These are phyloP conservation scores for Coemansia sp. DNA, from an alignment of 192 early-diverging fungal genomes.

Conservation along the genomic window DNA sequence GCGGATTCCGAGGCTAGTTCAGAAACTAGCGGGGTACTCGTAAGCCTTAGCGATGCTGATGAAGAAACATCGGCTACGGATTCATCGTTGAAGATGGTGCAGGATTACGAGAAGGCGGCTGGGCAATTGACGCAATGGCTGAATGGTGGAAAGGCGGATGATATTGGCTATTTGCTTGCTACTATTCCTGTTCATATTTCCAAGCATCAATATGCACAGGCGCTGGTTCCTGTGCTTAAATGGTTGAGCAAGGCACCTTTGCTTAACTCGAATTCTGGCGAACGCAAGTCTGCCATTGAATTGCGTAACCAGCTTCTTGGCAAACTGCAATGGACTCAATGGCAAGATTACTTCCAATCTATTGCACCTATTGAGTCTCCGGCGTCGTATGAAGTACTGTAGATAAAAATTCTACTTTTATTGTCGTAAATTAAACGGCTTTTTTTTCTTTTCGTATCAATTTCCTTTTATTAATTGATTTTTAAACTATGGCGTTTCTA, in stretches of 20 bases:
- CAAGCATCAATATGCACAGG: conserved; percentile 59
- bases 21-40: conserved; percentile 47
- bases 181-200: conserved; percentile 57
- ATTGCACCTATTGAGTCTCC: conserved; percentile 19
- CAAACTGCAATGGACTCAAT: conserved; percentile 67
- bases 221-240: conserved; percentile 68
- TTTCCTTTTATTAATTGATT: too few relatives aligned
- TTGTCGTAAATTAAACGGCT: too few relatives aligned
- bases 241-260: conserved; percentile 62
- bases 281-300: conserved; percentile 54
- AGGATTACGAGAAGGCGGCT: conserved; percentile 57
- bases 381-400: conserved; percentile 14
- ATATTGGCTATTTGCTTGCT: conserved; percentile 51
- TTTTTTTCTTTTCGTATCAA: background rate
- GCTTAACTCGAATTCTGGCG: conserved; percentile 49
- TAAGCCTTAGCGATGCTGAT: conserved; percentile 14
- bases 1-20: conserved; percentile 24
- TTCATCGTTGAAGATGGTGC: background rate
- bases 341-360: conserved; percentile 55
- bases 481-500: too few relatives aligned
- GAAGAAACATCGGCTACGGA: conserved; percentile 1
- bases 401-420: background rate
- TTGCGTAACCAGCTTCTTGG: conserved; percentile 56
- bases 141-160: conserved; percentile 51
- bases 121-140: conserved; percentile 61